phyloP scores from a whole-genome alignment of 345 rosid genomes.

The Eucalyptus sideroxylon region DNA sequence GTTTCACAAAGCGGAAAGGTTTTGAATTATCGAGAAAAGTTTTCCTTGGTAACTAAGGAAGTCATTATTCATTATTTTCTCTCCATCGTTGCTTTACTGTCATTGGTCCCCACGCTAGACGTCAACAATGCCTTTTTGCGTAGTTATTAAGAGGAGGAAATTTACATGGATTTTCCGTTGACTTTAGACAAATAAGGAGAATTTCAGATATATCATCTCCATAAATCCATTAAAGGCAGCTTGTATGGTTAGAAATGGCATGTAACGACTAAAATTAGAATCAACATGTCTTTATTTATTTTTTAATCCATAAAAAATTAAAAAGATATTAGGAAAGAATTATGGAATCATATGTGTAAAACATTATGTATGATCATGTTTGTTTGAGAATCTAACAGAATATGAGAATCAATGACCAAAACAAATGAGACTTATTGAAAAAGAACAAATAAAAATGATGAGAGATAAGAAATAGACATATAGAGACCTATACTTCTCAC shows the following conservation, averaged over 20 bases:
- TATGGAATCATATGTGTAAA: not conserved
- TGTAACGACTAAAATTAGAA: not conserved
- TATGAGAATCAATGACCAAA: not conserved
- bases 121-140: too few relatives aligned
- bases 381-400: not conserved
- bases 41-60: too few relatives aligned
- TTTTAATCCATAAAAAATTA: too few relatives aligned
- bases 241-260: not conserved
- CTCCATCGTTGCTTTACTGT: too few relatives aligned
- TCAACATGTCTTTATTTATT: not conserved
- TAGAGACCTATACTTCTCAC: not conserved
- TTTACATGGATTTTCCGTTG: too few relatives aligned
- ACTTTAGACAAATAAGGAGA: too few relatives aligned
- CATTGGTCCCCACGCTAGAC: too few relatives aligned
- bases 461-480: not conserved
- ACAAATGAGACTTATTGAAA: not conserved
- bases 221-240: too few relatives aligned
- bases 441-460: not conserved
- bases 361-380: not conserved
- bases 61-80: too few relatives aligned
- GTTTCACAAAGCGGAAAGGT: too few relatives aligned
- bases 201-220: rapidly evolving
- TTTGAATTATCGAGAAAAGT: rapidly evolving
- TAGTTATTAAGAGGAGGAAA: too few relatives aligned
- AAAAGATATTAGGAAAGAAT: not conserved